A percentile compares a stretch with the other conserved stretches of the same genome.
These are phyloP conservation scores for Bonia amplexicaulis DNA, from an alignment of 176 grass and related monocot genomes.

Conservation along the genomic window DNA sequence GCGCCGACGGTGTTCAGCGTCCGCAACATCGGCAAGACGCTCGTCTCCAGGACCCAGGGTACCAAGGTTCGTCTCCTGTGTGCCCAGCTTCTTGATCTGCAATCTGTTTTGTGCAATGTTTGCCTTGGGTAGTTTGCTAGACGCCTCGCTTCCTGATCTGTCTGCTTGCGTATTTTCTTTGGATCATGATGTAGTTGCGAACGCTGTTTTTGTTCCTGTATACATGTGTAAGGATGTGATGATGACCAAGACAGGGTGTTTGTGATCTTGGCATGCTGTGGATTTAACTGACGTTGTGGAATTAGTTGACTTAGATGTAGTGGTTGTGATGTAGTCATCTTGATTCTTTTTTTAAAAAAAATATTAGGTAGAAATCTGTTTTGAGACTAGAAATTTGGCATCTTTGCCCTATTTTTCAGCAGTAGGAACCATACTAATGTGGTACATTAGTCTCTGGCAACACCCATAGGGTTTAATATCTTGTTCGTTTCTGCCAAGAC, in stretches of 20 bases:
- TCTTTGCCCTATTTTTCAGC: not conserved
- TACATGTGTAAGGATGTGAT: too few species aligned
- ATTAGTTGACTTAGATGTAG: not conserved
- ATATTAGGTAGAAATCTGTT: not conserved
- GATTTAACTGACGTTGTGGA: not conserved
- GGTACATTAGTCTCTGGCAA: not conserved
- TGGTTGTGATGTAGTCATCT: not conserved
- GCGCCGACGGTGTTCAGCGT: conserved; percentile 58
- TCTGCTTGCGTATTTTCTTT: too few species aligned
- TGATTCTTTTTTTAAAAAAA: not conserved
- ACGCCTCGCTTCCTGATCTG: not conserved
- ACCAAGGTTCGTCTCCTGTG: conserved; percentile 47
- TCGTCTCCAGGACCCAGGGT: conserved; percentile 89
- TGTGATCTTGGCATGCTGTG: not conserved
- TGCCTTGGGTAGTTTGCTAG: not conserved
- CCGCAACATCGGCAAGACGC: conserved; percentile 69
- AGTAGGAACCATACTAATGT: not conserved
- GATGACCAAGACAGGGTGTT: too few species aligned
- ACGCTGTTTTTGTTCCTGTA: too few species aligned
- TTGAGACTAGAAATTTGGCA: not conserved
- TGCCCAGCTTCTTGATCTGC: not conserved
- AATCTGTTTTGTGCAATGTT: not conserved
- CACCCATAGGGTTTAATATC: not conserved
- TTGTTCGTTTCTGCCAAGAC: not conserved
- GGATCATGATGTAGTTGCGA: too few species aligned